A percentile compares a stretch with the other conserved stretches of the same genome.
Conservation (phyloP, 306 rosid species). For the Senna siamea region DNA sequence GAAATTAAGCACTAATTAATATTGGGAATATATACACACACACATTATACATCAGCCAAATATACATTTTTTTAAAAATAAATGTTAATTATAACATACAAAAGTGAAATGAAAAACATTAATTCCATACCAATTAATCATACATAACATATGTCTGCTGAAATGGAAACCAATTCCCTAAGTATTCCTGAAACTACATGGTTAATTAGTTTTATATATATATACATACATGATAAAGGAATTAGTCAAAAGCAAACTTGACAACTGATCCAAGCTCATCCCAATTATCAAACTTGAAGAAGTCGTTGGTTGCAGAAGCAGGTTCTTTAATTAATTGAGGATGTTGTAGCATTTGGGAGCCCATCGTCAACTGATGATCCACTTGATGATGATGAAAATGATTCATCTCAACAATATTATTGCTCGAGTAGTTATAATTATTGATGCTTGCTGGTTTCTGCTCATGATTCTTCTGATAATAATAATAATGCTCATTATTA, state of each 20-base stretch:
- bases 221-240: neutral
- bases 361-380: neutral
- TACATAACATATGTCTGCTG: too few relatives aligned
- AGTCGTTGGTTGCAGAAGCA: neutral
- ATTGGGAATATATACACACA: too few relatives aligned
- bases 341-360: neutral
- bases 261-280: constrained; percentile 27
- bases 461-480: neutral
- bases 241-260: constrained; percentile 1
- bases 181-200: neutral
- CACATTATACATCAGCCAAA: too few relatives aligned
- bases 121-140: too few relatives aligned
- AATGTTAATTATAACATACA: too few relatives aligned
- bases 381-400: neutral
- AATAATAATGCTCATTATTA: neutral
- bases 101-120: too few relatives aligned
- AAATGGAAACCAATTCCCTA: too few relatives aligned
- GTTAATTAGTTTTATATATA: neutral
- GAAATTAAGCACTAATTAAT: too few relatives aligned
- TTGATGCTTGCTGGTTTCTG: neutral
- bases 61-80: too few relatives aligned
- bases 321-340: neutral
- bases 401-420: neutral
- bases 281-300: neutral
- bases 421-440: neutral